Base-by-base conservation (phyloP, 345 rosid species). In the Mallotus nudiflorus region DNA sequence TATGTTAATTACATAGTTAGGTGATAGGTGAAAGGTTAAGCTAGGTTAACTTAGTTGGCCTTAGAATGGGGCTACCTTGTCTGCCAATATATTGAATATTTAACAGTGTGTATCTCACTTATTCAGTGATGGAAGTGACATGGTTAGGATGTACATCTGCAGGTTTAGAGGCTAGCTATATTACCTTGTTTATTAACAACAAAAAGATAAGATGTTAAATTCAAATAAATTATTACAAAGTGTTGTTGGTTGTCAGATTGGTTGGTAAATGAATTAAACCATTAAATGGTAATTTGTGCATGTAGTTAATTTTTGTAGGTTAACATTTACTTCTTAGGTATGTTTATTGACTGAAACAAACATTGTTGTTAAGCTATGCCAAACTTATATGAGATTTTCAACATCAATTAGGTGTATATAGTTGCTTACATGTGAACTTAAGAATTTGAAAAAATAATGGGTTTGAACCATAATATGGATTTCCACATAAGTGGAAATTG, bases 61-160 rank as follows among this genome's bases (percentile, higher is more conserved):
- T 31, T 74, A 69, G 68, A 44, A 28, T 52, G 59, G 33, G 15
- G 35, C 52, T 25, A 6, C 18, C 42, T 7, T 40, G 22, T 4
- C 15, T 24, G 46, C 44, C 59, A 52, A n/a, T n/a, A n/a, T n/a
- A n/a, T n/a, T n/a, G n/a, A n/a, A n/a, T n/a, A n/a, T n/a, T n/a
- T n/a, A n/a, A n/a, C n/a, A n/a, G n/a, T n/a, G n/a, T n/a, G n/a
- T n/a, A n/a, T n/a, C n/a, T 37, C 46, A 20, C 57, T 22, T 65
- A 46, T 64, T 51, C 28, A 40, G 3, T n/a, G 3, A 35, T 16
- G 31, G 24, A 27, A 55, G 35, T 72, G 45, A 25, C 31, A 39
- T 40, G 58, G 22, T 52, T 56, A 57, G 35, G 62, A 65, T 75
- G 63, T 61, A 51, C 14, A 72, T 66, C 33, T 58, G 29, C 53